Base-by-base conservation (phyloP, 2,329 filamentous ascomycete genomes). In the Cladophialophora exuberans region DNA sequence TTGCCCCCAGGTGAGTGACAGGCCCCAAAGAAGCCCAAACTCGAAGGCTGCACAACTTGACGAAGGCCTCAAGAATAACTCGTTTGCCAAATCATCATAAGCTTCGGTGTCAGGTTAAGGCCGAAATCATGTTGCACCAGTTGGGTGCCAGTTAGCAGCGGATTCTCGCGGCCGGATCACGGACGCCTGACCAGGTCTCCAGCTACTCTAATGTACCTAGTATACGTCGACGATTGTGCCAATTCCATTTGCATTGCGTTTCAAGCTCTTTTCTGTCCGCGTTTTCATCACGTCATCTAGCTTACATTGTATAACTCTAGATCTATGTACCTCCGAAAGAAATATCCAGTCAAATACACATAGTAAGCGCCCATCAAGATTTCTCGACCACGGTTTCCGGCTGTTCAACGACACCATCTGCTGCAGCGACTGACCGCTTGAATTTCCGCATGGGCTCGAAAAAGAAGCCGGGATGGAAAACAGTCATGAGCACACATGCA, bases 391-490 rank as follows among this genome's bases (percentile, higher is more conserved):
- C 26, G 33, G 50, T 31, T 39, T 28, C 45, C 17, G 50, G 33
- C 45, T 26, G 18, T 6, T 42, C 10, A 35, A 46, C 35, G 31
- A 36, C 26, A 25, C 33, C 3, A 10, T 39, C 15, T 5, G 26
- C 28, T 22, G 30, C 11, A 10, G 26, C 28, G 20, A 7, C 31
- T 48, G 26, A 30, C 35, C 48, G 52, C 48, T 58, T 61, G 56
- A 63, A 63, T 36, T 54, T 61, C 30, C 59, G 49, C 62, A 64
- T 64, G 3, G 28, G 69, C 7, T 68, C 68, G 52, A 77, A 71
- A 67, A 72, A 77, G 46, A 76, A 66, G n/a, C 71, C 74, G 0
- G 76, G 76, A 52, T 79, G 75, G 30, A 73, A 69, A 26, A 73
- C 52, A 0, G 74, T 77, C 33, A 78, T 67, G 15, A 70, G 55